phyloP scores from a whole-genome alignment of 768 basidiomycete genomes.

The Phaeolepiota aurea region DNA sequence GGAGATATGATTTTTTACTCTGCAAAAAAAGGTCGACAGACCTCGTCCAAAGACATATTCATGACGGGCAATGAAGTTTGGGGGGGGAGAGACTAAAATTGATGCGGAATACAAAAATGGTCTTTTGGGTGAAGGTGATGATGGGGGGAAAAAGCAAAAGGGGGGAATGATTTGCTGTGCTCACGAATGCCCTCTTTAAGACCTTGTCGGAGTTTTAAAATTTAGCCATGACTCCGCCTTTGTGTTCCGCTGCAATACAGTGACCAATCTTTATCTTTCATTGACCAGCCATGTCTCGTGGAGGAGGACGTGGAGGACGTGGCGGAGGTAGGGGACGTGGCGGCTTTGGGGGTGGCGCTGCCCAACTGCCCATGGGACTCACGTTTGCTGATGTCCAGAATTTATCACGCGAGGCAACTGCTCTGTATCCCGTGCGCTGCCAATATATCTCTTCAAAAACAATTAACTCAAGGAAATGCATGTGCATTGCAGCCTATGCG shows the following conservation, averaged over 20 bases:
- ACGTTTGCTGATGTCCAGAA: constrained; percentile 74
- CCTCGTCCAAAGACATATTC: constrained; percentile 84
- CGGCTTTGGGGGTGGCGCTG: constrained; percentile 43
- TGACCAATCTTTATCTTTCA: neutral
- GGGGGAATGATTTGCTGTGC: constrained; percentile 15
- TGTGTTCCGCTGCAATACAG: constrained; percentile 1
- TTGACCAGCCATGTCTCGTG: constrained; percentile 28
- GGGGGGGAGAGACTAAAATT: constrained; percentile 11
- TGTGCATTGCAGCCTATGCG: constrained; percentile 44
- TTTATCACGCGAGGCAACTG: constrained; percentile 67
- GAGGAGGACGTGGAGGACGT: constrained; percentile 31
- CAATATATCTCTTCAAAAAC: constrained; percentile 10
- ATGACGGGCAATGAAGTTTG: constrained; percentile 16
- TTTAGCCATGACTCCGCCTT: constrained; percentile 10
- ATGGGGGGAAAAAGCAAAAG: constrained; percentile 24
- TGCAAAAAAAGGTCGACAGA: constrained; percentile 25
- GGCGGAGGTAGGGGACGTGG: constrained; percentile 44
- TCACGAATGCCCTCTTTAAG: constrained; percentile 12
- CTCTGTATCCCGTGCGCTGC: constrained; percentile 70
- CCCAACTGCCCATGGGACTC: constrained; percentile 69
- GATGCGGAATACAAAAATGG: constrained; percentile 9
- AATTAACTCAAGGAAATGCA: constrained; percentile 14
- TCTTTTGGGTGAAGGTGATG: constrained; percentile 19
- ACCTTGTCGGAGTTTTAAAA: constrained; percentile 26
- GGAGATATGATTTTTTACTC: constrained; percentile 14